These are phyloP conservation scores for Fraxinus excelsior DNA, from an alignment of 257 asterid genomes.

Conservation along the genomic window DNA sequence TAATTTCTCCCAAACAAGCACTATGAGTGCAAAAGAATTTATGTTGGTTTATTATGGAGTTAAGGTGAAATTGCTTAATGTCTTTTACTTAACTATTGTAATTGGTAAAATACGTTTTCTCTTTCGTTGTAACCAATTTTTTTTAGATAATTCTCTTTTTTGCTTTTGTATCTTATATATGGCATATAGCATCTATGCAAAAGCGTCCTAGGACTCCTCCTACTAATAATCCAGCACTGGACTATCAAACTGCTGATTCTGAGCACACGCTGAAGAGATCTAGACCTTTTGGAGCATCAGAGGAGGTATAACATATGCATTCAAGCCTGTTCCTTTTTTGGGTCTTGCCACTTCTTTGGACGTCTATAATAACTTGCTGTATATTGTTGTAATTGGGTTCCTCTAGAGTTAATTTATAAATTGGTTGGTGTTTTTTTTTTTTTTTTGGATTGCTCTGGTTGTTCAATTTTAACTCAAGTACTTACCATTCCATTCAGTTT, in stretches of 20 bases:
- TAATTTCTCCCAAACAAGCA: no score
- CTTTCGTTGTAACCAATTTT: conserved; percentile 19
- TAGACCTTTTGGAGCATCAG: conserved; percentile 46
- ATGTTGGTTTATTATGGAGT: not conserved
- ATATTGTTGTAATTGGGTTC: not conserved
- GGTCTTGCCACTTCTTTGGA: not conserved
- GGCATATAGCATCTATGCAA: conserved; percentile 42
- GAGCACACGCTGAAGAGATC: conserved; percentile 54
- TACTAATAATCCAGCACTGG: conserved; percentile 49
- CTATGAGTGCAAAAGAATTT: not conserved
- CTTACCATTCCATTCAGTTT: not conserved
- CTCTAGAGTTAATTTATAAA: conserved; percentile 5
- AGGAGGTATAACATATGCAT: conserved; percentile 45
- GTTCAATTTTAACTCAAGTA: not conserved
- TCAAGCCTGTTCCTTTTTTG: conserved; percentile 6
- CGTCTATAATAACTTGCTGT: conserved; percentile 15
- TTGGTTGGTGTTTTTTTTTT: not conserved
- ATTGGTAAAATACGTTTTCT: not conserved
- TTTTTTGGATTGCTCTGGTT: not conserved
- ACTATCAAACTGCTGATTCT: conserved; percentile 57
- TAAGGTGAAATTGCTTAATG: not conserved
- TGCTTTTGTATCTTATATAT: conserved; percentile 33
- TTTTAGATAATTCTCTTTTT: conserved; percentile 20
- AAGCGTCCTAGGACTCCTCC: conserved; percentile 66
- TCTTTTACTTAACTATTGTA: not conserved